A percentile compares a stretch with the other conserved stretches of the same genome.
Evolutionary conservation across 331 rosid species (phyloP).

Genomic region (Dryas integrifolia): DNA sequence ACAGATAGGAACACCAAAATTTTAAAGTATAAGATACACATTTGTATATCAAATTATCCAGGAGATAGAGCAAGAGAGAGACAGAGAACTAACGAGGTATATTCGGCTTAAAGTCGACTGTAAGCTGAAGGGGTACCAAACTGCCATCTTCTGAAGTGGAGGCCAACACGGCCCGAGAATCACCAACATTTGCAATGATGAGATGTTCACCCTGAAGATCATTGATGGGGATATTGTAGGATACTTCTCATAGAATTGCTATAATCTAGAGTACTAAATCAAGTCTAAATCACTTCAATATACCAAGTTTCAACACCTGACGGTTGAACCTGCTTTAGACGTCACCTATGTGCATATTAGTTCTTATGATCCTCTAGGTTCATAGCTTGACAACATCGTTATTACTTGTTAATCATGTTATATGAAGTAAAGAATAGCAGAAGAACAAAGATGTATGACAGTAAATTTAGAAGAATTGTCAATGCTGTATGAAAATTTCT

Average conservation of each 20-base stretch:
- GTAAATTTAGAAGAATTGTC: background rate
- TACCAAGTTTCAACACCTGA: background rate
- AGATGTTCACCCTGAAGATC: slow-evolving; percentile 60
- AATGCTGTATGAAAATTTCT: background rate
- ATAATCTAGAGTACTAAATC: background rate
- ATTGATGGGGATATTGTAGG: slow-evolving; percentile 7
- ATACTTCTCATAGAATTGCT: background rate
- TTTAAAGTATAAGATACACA: background rate
- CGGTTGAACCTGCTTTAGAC: background rate
- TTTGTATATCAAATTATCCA: background rate
- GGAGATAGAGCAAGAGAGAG: background rate
- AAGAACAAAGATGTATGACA: background rate
- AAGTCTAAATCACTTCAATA: background rate
- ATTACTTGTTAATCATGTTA: background rate
- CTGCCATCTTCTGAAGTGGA: slow-evolving; percentile 52
- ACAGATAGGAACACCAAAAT: background rate
- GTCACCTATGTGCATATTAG: background rate
- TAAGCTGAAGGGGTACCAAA: slow-evolving; percentile 62
- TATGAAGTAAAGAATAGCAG: background rate
- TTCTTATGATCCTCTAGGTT: background rate
- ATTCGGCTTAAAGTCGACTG: slow-evolving; percentile 61
- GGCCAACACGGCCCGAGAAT: slow-evolving; percentile 71
- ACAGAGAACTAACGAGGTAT: slow-evolving; percentile 49
- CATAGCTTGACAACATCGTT: background rate
- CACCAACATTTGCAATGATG: slow-evolving; percentile 63